phyloP scores from a whole-genome alignment of 345 rosid genomes.

The Erucastrum elatum region DNA sequence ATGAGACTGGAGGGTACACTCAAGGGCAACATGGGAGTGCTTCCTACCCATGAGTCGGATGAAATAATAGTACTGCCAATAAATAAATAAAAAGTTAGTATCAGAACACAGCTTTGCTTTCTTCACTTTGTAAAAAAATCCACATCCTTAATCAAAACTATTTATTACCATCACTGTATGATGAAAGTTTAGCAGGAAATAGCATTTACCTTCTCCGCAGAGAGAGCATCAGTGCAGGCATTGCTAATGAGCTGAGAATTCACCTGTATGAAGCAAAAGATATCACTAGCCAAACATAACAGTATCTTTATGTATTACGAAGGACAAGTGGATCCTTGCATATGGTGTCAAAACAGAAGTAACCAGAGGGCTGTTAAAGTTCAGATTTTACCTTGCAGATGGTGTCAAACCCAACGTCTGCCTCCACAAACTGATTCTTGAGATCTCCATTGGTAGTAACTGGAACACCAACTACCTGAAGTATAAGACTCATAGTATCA shows the following conservation, averaged over 20 bases:
- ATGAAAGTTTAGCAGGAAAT: background rate
- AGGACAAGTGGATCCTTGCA: background rate
- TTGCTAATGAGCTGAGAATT: conserved; percentile 99
- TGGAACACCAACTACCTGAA: conserved; percentile 95
- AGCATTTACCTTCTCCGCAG: conserved; percentile 85
- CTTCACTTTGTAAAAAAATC: background rate
- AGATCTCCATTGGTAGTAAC: conserved; percentile 97
- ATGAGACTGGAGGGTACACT: conserved; percentile 97
- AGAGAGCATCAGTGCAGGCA: conserved; percentile 94
- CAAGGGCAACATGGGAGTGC: conserved; percentile 96
- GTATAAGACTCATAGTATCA: background rate
- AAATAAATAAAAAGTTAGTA: background rate
- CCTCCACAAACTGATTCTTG: conserved; percentile 93
- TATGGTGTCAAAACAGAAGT: conserved; percentile 19
- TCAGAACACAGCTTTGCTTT: background rate
- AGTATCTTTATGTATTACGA: background rate
- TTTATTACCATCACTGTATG: background rate
- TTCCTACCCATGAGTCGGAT: conserved; percentile 97
- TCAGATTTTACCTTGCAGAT: conserved; percentile 77
- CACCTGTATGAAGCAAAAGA: conserved; percentile 53
- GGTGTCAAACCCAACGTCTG: conserved; percentile 97
- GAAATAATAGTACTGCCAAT: conserved; percentile 87
- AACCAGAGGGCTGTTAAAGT: background rate
- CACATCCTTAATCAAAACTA: background rate
- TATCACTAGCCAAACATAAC: conserved; percentile 5